Percentiles rank a stretch among this genome's conserved stretches.
phyloP scores from a whole-genome alignment of 345 rosid genomes.

The Salix exigua region DNA sequence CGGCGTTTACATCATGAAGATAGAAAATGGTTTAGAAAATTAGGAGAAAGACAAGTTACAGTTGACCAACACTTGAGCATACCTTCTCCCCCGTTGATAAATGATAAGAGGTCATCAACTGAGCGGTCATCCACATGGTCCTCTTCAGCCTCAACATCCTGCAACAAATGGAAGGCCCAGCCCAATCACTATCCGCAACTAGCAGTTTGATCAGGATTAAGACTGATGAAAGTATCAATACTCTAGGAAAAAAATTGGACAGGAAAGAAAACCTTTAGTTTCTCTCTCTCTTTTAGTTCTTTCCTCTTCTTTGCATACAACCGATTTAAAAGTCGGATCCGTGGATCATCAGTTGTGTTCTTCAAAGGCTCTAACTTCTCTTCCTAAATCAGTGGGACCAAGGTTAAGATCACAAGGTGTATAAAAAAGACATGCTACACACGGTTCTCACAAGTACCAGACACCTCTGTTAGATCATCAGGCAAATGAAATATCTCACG shows the following conservation, averaged over 20 bases:
- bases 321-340: conserved; percentile 78
- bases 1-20: neutral
- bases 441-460: conserved; percentile 15
- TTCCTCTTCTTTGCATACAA: conserved; percentile 80
- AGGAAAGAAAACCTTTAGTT: conserved; percentile 49
- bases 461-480: conserved; percentile 94
- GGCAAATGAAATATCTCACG: conserved; percentile 93
- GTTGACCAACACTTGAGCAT: neutral
- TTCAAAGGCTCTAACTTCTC: conserved; percentile 90
- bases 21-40: neutral
- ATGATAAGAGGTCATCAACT: conserved; percentile 83
- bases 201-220: neutral
- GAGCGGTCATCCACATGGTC: conserved; percentile 77
- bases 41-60: neutral
- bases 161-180: conserved; percentile 18
- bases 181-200: neutral
- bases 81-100: conserved; percentile 78
- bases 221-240: neutral
- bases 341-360: conserved; percentile 79
- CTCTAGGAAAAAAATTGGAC: neutral
- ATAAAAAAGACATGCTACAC: neutral
- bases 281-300: conserved; percentile 78
- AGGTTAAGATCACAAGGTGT: neutral
- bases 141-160: conserved; percentile 68
- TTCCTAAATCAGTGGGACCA: conserved; percentile 46